Conservation (phyloP, 2,329 filamentous ascomycete species). For the Ascomycota sp. region DNA sequence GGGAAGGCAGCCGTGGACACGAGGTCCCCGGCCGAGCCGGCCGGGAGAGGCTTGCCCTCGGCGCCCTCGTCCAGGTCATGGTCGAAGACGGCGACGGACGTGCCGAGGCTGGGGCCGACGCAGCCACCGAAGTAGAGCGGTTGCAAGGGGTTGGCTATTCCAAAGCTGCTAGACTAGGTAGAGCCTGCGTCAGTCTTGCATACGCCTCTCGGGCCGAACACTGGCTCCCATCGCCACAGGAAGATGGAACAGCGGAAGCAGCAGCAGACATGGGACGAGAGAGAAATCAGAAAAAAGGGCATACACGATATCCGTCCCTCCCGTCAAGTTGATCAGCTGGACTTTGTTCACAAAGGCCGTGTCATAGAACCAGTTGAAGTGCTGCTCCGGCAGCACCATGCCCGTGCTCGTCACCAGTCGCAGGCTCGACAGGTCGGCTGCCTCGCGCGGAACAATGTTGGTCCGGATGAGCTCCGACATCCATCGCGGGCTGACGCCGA, state of each 20-base stretch:
- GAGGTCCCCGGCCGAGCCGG: slow-evolving; percentile 53
- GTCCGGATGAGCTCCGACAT: slow-evolving; percentile 51
- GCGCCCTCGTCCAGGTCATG: slow-evolving; percentile 29
- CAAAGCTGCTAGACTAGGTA: slow-evolving; percentile 35
- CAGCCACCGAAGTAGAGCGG: slow-evolving; percentile 41
- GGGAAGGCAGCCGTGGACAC: slow-evolving; percentile 53
- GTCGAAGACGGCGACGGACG: slow-evolving; percentile 39
- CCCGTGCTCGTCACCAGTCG: slow-evolving; percentile 49
- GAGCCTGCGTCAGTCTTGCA: background rate
- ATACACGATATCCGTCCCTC: slow-evolving; percentile 55
- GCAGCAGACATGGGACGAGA: background rate
- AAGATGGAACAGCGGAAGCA: too few relatives aligned
- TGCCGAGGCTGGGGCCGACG: slow-evolving; percentile 27
- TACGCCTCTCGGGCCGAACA: background rate
- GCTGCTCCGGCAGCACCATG: slow-evolving; percentile 58
- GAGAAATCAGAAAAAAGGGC: background rate
- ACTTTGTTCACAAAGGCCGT: slow-evolving; percentile 44
- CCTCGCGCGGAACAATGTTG: slow-evolving; percentile 37
- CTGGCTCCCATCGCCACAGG: too few relatives aligned
- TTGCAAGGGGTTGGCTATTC: slow-evolving; percentile 43
- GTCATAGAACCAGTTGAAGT: slow-evolving; percentile 66
- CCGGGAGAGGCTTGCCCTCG: slow-evolving; percentile 20
- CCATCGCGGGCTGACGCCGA: slow-evolving; percentile 61
- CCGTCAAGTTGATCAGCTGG: slow-evolving; percentile 55
- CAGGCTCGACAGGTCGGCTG: slow-evolving; percentile 42